phyloP scores from a whole-genome alignment of 2,329 filamentous ascomycete genomes.

The Colletotrichum incanum region DNA sequence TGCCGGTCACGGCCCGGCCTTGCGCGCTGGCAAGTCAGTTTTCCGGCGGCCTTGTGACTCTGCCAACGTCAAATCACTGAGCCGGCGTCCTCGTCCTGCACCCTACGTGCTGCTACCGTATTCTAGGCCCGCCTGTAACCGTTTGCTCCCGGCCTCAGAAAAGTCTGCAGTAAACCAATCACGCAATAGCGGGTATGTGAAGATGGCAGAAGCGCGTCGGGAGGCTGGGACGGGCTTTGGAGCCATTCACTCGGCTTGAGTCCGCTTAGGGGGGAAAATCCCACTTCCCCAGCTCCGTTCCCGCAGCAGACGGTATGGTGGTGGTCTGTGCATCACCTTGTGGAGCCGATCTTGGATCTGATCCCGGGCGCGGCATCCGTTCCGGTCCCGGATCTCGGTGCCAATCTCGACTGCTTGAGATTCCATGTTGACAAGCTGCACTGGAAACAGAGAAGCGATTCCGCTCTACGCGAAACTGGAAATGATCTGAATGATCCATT shows the following conservation, averaged over 20 bases:
- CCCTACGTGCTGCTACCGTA: neutral
- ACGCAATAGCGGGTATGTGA: conserved; percentile 40
- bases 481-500: neutral
- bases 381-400: conserved; percentile 7
- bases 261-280: neutral
- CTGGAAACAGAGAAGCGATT: neutral
- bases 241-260: neutral
- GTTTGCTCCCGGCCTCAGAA: neutral
- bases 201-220: conserved; percentile 14
- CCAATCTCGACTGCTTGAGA: neutral
- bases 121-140: neutral
- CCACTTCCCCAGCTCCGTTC: conserved; percentile 6
- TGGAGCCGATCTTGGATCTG: neutral
- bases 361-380: neutral
- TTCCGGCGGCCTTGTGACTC: conserved; percentile 22
- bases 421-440: neutral
- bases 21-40: neutral
- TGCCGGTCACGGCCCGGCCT: conserved; percentile 29
- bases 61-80: neutral
- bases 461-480: neutral
- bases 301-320: neutral
- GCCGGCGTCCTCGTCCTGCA: neutral
- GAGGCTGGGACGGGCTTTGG: neutral
- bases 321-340: neutral
- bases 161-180: conserved; percentile 17